Evolutionary conservation across 768 basidiomycete species (phyloP).

Genomic region (Suillus tomentosus): DNA sequence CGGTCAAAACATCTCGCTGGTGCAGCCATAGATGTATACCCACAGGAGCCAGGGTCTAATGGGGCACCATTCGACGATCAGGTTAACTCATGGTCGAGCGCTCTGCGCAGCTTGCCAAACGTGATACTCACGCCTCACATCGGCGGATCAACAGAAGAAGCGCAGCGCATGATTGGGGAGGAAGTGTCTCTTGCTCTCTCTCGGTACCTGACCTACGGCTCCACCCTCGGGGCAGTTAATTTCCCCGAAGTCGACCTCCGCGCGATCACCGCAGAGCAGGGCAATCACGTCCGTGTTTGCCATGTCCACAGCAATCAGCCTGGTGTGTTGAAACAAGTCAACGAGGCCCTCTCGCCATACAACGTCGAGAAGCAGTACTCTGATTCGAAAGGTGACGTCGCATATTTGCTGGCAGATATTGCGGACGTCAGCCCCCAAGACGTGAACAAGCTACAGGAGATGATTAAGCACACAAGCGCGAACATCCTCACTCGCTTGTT

Average conservation of each 20-base stretch:
- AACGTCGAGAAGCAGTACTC: constrained; percentile 99
- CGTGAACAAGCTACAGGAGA: constrained; percentile 73
- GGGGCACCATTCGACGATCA: constrained; percentile 88
- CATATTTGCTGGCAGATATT: constrained; percentile 98
- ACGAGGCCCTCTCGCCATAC: constrained; percentile 90
- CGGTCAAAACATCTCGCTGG: constrained; percentile 85
- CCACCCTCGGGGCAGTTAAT: constrained; percentile 92
- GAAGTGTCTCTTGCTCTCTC: constrained; percentile 86
- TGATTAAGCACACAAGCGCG: constrained; percentile 75
- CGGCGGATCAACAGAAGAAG: constrained; percentile 98
- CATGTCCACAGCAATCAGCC: constrained; percentile 95
- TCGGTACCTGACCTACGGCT: constrained; percentile 91
- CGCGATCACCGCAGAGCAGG: constrained; percentile 84
- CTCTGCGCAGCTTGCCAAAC: constrained; percentile 78
- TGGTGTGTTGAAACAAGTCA: constrained; percentile 92
- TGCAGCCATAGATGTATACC: constrained; percentile 93
- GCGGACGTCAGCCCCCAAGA: constrained; percentile 83
- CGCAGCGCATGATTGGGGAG: constrained; percentile 94
- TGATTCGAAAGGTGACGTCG: constrained; percentile 92
- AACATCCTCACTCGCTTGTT: constrained; percentile 92
- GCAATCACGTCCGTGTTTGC: constrained; percentile 83
- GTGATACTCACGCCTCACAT: constrained; percentile 98
- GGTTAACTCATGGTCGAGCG: constrained; percentile 81
- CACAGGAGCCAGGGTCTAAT: constrained; percentile 89
- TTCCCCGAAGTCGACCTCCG: constrained; percentile 99